Conservation (phyloP, 1,284 basidiomycete species). For the Trichosporon sp. region DNA sequence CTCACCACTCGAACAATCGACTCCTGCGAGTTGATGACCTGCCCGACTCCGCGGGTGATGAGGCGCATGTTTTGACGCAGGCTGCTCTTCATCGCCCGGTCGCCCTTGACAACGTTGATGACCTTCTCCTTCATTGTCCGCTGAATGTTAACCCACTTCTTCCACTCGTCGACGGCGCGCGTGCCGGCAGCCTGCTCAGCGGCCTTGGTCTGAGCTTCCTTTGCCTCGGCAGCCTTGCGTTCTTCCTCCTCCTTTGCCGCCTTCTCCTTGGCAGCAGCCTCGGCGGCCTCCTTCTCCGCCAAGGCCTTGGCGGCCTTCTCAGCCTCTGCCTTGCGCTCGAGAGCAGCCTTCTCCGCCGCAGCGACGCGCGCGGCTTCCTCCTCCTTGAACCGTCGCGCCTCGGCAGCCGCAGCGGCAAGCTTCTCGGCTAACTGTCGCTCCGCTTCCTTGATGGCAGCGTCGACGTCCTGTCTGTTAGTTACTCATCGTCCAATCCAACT, state of each 20-base stretch:
- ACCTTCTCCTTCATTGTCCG: slow-evolving; percentile 71
- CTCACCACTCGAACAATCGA: slow-evolving; percentile 68
- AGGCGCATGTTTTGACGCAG: slow-evolving; percentile 68
- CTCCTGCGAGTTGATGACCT: slow-evolving; percentile 76
- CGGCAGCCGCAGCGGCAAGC: slow-evolving; percentile 25
- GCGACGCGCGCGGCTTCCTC: slow-evolving; percentile 38
- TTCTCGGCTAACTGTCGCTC: slow-evolving; percentile 35
- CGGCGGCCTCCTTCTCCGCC: slow-evolving; percentile 29
- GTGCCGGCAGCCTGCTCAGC: slow-evolving; percentile 25
- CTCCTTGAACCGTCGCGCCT: slow-evolving; percentile 31
- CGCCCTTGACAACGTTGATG: slow-evolving; percentile 69
- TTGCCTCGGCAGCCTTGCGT: slow-evolving; percentile 29
- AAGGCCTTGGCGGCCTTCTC: slow-evolving; percentile 37
- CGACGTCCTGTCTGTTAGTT: slow-evolving; percentile 41
- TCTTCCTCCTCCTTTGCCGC: slow-evolving; percentile 29
- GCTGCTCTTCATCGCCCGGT: slow-evolving; percentile 60
- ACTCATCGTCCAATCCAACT: slow-evolving; percentile 15
- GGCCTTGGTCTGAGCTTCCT: slow-evolving; percentile 30
- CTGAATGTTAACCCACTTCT: slow-evolving; percentile 64
- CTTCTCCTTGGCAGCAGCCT: slow-evolving; percentile 24
- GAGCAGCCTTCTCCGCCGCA: slow-evolving; percentile 37
- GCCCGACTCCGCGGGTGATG: slow-evolving; percentile 88
- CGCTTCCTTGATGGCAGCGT: slow-evolving; percentile 42
- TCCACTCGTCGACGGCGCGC: slow-evolving; percentile 68
- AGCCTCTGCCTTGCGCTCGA: slow-evolving; percentile 36